phyloP scores from a whole-genome alignment of 257 asterid genomes.

The Eucommia ulmoides region DNA sequence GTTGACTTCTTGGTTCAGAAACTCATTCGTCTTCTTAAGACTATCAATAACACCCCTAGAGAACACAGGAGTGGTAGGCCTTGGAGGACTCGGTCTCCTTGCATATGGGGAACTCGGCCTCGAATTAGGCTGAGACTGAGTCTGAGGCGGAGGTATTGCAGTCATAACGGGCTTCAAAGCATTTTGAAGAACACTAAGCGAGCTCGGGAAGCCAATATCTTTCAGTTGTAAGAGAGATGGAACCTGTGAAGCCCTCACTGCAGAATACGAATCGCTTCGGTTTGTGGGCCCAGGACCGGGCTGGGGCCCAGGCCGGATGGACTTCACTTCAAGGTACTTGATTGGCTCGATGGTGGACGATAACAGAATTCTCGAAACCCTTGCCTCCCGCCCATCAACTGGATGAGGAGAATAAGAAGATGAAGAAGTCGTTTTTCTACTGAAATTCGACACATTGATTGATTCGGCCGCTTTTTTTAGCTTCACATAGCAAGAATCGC shows the following conservation, averaged over 20 bases:
- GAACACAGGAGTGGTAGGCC: conserved; percentile 51
- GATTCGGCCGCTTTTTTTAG: background rate
- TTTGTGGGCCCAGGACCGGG: no score
- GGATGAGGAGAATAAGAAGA: conserved; percentile 29
- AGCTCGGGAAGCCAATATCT: conserved; percentile 86
- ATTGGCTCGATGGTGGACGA: conserved; percentile 67
- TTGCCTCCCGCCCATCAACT: conserved; percentile 32
- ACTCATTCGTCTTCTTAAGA: conserved; percentile 65
- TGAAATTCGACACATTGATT: conserved; percentile 2
- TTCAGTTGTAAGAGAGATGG: conserved; percentile 75
- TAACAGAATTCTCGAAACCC: conserved; percentile 45
- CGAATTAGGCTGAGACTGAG: conserved; percentile 30
- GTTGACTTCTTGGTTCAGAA: conserved; percentile 59
- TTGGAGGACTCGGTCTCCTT: conserved; percentile 84
- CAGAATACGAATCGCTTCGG: conserved; percentile 41
- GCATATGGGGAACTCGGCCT: conserved; percentile 83
- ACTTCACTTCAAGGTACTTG: conserved; percentile 71
- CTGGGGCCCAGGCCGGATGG: conserved; percentile 31
- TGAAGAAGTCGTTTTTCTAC: conserved; percentile 24
- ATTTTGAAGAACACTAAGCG: conserved; percentile 76
- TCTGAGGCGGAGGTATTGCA: conserved; percentile 14
- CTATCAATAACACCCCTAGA: conserved; percentile 81
- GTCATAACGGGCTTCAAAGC: conserved; percentile 62
- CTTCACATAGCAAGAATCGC: background rate
- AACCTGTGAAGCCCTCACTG: conserved; percentile 84